Evolutionary conservation across 257 asterid species (phyloP).

Genomic region (Nicotiana tomentosiformis): DNA sequence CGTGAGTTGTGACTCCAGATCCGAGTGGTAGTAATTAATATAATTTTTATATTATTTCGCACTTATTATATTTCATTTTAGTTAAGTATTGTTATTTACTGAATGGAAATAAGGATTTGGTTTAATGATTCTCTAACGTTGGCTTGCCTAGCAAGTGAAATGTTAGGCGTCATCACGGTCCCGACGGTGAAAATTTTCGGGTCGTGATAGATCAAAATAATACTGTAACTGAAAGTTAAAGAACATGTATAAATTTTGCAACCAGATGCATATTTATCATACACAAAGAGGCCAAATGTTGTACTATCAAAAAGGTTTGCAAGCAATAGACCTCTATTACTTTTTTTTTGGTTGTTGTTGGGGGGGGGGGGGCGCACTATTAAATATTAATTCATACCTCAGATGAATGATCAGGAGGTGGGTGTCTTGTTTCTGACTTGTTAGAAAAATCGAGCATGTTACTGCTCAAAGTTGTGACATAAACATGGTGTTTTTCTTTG

Average conservation of each 20-base stretch:
- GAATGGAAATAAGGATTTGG: too few species aligned
- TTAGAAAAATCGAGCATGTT: conserved; percentile 52
- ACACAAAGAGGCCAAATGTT: neutral
- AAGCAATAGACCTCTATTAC: neutral
- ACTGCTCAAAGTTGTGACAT: conserved; percentile 36
- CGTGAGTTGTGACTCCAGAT: too few species aligned
- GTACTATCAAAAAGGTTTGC: neutral
- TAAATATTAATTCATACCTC: conserved; percentile 31
- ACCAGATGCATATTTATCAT: neutral
- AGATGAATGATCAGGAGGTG: conserved; percentile 42
- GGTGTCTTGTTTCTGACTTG: conserved; percentile 30
- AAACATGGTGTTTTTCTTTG: neutral
- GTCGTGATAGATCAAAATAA: neutral
- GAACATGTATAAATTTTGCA: neutral
- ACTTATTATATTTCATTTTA: too few species aligned
- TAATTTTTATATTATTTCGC: too few species aligned
- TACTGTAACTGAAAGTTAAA: neutral
- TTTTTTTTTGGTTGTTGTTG: too few species aligned
- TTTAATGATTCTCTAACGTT: too few species aligned
- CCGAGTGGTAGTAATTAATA: too few species aligned
- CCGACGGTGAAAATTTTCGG: too few species aligned
- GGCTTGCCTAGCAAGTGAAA: too few species aligned
- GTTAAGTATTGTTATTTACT: too few species aligned
- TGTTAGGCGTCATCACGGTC: too few species aligned
- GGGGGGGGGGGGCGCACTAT: too few species aligned